A percentile compares a stretch with the other conserved stretches of the same genome.
These are phyloP conservation scores for Ascobolus immersus DNA, from an alignment of 495 filamentous ascomycete genomes.

Conservation along the genomic window DNA sequence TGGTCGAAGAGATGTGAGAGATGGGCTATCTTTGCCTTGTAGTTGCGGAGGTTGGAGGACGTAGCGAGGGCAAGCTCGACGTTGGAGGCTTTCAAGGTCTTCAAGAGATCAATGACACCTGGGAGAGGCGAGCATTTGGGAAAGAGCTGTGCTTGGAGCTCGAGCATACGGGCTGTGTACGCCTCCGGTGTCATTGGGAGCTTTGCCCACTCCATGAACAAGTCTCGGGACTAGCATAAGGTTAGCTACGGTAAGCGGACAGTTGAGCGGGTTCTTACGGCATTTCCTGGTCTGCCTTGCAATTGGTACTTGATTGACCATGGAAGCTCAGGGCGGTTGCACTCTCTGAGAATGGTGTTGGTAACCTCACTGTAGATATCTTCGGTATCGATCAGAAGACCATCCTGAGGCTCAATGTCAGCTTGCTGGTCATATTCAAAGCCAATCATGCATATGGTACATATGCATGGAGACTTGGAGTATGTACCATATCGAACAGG, in stretches of 20 bases:
- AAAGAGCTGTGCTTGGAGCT: conserved; percentile 45
- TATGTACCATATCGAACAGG: conserved; percentile 98
- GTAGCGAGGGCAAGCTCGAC: conserved; percentile 75
- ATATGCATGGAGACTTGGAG: no score
- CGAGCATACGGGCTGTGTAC: conserved; percentile 30
- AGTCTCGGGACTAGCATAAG: conserved; percentile 22
- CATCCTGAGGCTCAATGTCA: no score
- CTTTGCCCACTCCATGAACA: conserved; percentile 64
- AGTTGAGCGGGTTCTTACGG: conserved; percentile 20
- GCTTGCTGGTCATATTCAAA: no score
- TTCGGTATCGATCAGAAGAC: conserved; percentile 78
- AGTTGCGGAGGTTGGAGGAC: conserved; percentile 44
- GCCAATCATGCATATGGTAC: no score
- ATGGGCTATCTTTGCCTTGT: conserved; percentile 53
- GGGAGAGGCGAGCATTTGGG: conserved; percentile 48
- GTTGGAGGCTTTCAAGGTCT: conserved; percentile 23
- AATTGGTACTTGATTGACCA: conserved; percentile 88
- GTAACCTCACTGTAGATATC: conserved; percentile 70
- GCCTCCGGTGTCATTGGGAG: conserved; percentile 47
- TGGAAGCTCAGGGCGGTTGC: conserved; percentile 45
- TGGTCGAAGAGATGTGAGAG: conserved; percentile 43
- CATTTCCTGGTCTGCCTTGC: conserved; percentile 66
- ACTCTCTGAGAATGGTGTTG: conserved; percentile 52
- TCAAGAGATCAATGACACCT: conserved; percentile 45
- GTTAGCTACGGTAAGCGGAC: not conserved